These are phyloP conservation scores for Cephaloascus albidus DNA, from an alignment of 805 yeast species.

Conservation along the genomic window DNA sequence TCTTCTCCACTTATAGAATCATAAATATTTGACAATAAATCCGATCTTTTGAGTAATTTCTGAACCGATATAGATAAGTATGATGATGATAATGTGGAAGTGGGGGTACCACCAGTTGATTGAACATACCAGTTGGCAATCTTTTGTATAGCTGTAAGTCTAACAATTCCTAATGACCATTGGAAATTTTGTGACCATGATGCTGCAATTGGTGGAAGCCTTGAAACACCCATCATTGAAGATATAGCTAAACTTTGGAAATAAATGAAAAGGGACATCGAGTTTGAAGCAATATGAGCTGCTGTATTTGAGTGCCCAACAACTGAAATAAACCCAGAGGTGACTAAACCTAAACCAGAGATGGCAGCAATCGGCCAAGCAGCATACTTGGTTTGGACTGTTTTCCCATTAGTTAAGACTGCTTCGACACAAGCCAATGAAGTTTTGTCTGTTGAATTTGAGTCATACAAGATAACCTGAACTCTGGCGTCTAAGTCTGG, in stretches of 20 bases:
- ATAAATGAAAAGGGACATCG: conserved; percentile 84
- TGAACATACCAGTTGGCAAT: conserved; percentile 93
- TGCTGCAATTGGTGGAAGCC: conserved; percentile 93
- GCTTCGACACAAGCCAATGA: conserved; percentile 92
- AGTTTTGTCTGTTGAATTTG: conserved; percentile 22
- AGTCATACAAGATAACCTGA: conserved; percentile 53
- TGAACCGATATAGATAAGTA: conserved; percentile 83
- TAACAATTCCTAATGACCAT: conserved; percentile 93
- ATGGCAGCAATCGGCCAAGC: conserved; percentile 95
- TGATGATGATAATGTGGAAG: conserved; percentile 60
- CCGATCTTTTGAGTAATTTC: conserved; percentile 27
- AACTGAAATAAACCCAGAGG: conserved; percentile 81
- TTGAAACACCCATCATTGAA: conserved; percentile 89
- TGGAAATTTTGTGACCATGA: conserved; percentile 97
- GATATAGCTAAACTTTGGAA: conserved; percentile 90
- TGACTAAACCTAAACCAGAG: conserved; percentile 77
- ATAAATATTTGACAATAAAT: conserved; percentile 10
- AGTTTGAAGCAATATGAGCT: conserved; percentile 94
- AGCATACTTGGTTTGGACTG: conserved; percentile 87
- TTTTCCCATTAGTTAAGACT: conserved; percentile 73
- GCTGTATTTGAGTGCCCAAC: conserved; percentile 89
- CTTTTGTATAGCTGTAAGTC: conserved; percentile 64
- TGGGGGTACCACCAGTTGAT: conserved; percentile 84
- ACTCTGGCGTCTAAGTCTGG: conserved; percentile 96
- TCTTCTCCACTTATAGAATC: conserved; percentile 5